Evolutionary conservation across 768 basidiomycete species (phyloP), one percentile per base, ranked within the genome.

Genomic region (Russula earlei): DNA sequence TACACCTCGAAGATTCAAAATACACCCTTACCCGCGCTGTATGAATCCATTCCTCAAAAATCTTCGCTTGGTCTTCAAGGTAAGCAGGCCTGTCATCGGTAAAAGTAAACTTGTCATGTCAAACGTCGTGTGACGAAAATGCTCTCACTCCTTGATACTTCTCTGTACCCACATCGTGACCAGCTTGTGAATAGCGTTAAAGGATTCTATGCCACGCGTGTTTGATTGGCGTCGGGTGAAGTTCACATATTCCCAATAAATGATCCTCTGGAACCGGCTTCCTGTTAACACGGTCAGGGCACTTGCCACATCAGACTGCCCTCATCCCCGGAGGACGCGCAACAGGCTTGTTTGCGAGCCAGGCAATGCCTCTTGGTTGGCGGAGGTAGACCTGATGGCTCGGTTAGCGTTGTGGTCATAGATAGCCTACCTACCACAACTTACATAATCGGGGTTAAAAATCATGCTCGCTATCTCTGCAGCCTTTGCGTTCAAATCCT

Each of bases 211-310:
- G 19, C 47, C 51, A 20, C 29, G 52, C 8, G n/a, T 17, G 25
- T 37, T 19, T 24, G 12, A 24, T 11, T 19, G 31, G 11, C 14
- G 19, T 25, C 47, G 47, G 15, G 9, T 33, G 36, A 54, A 38
- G 33, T 54, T 54, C 52, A 58, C 52, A 45, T 54, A 58, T 19
- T 58, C 57, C 57, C 57, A 58, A 38, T 33, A 19, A 15, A 36
- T 54, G 36, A 58, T 54, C 10, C 12, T 38, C 56, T 44, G 29
- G 36, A 54, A 58, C 31, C 47, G 47, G 1, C 20, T 15, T 8
- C 57, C 52, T 27, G 29, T 51, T 12, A 58, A 34, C 4, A 25
- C 29, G 12, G 47, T 54, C 1, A 58, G 41, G 7, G 57, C 57
- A 44, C 34, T 31, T 17, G 57, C 57, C 27, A 49, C 7, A 24